Base-by-base conservation (phyloP, 2,329 filamentous ascomycete species). In the Pseudogymnoascus sp. region DNA sequence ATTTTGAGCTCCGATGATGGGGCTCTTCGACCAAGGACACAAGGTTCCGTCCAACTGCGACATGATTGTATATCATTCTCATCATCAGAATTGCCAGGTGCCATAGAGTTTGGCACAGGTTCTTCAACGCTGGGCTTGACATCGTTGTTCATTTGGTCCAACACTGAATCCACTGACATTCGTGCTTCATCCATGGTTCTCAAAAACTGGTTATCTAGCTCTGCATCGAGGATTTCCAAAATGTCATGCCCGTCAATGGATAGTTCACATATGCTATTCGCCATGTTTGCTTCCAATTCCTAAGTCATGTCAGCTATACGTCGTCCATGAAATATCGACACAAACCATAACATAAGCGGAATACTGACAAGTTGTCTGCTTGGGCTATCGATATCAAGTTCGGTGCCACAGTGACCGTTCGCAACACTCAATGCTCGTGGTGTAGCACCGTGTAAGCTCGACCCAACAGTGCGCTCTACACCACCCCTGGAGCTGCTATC, bases 291-390 rank as follows among this genome's bases (percentile, higher is more conserved):
- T 56, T 56, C 46, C 46, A 34, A 34, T 56, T 18, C 46, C 46
- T 56, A 12, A 8, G 8, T 34, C n/a, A 31, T 34, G 12, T 18
- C 46, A 56, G 28, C 18, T 56, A 31, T 5, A 28, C 34, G 16
- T 3, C 14, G 14, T 12, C 46, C 25, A 16, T 46, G 3, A 4
- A 14, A n/a, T 25, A 23, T 9, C n/a, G 18, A 18, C 28, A 18
- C n/a, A 34, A 18, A 11, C 14, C 12, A 6, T 3, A 49, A 23
- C 3, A 34, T 28, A 28, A 16, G 6, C 14, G 43, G 14, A n/a
- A 49, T 49, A 56, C 46, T 31, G 18, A 56, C 46, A 34, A 56
- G 46, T 31, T 56, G 46, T 31, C 46, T 31, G 28, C 25, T 56
- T 18, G 46, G 46, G 12, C 46, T 56, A n/a, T 56, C 28, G 5